Evolutionary conservation across 1,139 yeast species (phyloP).

Genomic region (Ogataea hybrid): DNA sequence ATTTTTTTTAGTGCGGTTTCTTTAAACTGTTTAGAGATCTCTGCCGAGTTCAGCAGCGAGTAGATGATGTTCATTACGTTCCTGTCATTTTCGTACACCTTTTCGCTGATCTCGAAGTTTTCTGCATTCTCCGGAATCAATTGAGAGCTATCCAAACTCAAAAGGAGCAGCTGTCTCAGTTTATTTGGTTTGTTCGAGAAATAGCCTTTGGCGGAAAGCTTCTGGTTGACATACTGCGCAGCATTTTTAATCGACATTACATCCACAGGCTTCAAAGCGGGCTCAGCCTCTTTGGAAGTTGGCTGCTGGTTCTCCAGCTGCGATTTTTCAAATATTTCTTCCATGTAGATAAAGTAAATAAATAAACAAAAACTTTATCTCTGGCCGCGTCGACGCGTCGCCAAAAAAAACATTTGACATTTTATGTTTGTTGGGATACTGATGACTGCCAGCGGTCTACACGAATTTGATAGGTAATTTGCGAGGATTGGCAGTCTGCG

Average conservation of each 20-base stretch:
- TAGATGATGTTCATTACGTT: constrained; percentile 22
- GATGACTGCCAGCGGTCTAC: constrained; percentile 6
- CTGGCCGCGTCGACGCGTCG: constrained; percentile 11
- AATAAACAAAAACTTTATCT: background rate
- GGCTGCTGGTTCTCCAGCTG: constrained; percentile 4
- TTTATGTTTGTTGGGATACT: constrained; percentile 4
- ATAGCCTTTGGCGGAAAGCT: constrained; percentile 21
- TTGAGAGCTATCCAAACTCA: constrained; percentile 12
- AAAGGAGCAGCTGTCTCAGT: constrained; percentile 12
- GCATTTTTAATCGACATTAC: constrained; percentile 21
- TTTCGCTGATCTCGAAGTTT: constrained; percentile 14
- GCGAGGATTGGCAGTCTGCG: background rate
- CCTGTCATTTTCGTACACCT: constrained; percentile 23
- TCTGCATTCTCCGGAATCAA: constrained; percentile 8
- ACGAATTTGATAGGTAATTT: background rate
- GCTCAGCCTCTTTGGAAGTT: background rate
- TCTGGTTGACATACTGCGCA: constrained; percentile 20
- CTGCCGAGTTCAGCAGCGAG: constrained; percentile 18
- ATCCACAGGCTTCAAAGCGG: constrained; percentile 7
- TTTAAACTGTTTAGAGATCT: constrained; percentile 17
- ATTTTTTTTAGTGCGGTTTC: constrained; percentile 17
- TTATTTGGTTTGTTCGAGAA: constrained; percentile 20
- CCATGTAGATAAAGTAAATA: constrained; percentile 5
- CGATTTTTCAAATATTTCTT: constrained; percentile 11
- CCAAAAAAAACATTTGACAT: background rate